Evolutionary conservation across 768 basidiomycete genomes (phyloP).

Genomic region (Paxillus involutus): DNA sequence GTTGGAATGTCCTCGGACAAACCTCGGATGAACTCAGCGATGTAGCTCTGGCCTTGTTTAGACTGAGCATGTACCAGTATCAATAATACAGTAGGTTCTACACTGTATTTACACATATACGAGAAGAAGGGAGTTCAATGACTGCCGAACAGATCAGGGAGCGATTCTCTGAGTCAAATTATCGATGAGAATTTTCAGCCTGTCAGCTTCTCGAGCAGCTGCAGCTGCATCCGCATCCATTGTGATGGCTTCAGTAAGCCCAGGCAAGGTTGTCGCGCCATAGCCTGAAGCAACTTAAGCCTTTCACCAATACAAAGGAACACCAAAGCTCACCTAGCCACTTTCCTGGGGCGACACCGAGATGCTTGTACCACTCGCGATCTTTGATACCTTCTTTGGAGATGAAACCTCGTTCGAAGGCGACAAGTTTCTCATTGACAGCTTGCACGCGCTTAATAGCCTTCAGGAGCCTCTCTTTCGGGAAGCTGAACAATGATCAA

Average conservation of each 20-base stretch:
- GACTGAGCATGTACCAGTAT: no score
- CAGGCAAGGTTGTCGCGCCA: constrained; percentile 81
- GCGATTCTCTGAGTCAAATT: constrained; percentile 40
- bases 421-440: constrained; percentile 61
- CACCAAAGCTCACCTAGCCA: constrained; percentile 58
- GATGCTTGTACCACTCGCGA: constrained; percentile 81
- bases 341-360: constrained; percentile 82
- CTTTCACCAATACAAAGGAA: background rate
- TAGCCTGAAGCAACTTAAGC: constrained; percentile 48
- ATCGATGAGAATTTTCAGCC: constrained; percentile 54
- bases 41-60: no score
- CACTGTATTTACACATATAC: background rate
- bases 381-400: constrained; percentile 72
- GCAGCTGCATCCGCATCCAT: constrained; percentile 64
- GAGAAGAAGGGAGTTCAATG: background rate
- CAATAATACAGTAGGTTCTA: background rate
- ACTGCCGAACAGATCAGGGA: constrained; percentile 7
- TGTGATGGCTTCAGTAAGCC: constrained; percentile 73
- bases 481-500: constrained; percentile 26
- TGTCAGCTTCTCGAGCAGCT: constrained; percentile 62
- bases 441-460: constrained; percentile 57
- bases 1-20: background rate
- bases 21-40: no score
- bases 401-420: constrained; percentile 79
- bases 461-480: constrained; percentile 45